Percentiles rank a stretch among this genome's conserved stretches.
phyloP scores from a whole-genome alignment of 257 asterid genomes.

The Mitragyna speciosa region DNA sequence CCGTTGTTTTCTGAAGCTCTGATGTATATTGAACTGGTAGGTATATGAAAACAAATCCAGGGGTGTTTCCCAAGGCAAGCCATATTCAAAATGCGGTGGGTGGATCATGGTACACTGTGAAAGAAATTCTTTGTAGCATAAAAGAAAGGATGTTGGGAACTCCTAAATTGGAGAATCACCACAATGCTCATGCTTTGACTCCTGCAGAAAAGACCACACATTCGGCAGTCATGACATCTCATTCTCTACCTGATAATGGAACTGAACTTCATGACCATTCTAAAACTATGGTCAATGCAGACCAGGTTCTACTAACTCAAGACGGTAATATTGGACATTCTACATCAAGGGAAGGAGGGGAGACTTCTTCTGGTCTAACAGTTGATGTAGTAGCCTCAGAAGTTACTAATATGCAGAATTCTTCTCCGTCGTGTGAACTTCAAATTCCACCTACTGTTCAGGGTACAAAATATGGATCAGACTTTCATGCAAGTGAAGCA shows the following conservation, averaged over 20 bases:
- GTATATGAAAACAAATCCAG: slow-evolving; percentile 27
- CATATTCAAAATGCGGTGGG: slow-evolving; percentile 29
- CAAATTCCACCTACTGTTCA: background rate
- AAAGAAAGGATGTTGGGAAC: slow-evolving; percentile 24
- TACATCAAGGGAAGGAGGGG: background rate
- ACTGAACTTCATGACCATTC: background rate
- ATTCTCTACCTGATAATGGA: background rate
- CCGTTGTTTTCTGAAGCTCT: slow-evolving; percentile 19
- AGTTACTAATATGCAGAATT: background rate
- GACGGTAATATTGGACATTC: slow-evolving; percentile 5
- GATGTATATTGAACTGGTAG: slow-evolving; percentile 24
- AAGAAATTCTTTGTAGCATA: slow-evolving; percentile 14
- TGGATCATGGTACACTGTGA: slow-evolving; percentile 28
- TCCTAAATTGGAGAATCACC: slow-evolving; percentile 6
- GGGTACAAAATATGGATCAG: background rate
- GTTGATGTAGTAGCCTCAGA: slow-evolving; percentile 4
- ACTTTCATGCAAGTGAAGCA: background rate
- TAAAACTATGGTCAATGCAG: no score
- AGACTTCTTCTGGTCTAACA: slow-evolving; percentile 9
- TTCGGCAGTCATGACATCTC: slow-evolving; percentile 4
- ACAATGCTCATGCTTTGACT: background rate
- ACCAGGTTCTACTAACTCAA: background rate
- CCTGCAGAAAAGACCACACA: slow-evolving; percentile 10
- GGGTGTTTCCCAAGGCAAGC: slow-evolving; percentile 26
- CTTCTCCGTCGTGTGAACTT: slow-evolving; percentile 16